Conservation (phyloP, 1,284 basidiomycete genomes). For the Ustilago xerochloae region DNA sequence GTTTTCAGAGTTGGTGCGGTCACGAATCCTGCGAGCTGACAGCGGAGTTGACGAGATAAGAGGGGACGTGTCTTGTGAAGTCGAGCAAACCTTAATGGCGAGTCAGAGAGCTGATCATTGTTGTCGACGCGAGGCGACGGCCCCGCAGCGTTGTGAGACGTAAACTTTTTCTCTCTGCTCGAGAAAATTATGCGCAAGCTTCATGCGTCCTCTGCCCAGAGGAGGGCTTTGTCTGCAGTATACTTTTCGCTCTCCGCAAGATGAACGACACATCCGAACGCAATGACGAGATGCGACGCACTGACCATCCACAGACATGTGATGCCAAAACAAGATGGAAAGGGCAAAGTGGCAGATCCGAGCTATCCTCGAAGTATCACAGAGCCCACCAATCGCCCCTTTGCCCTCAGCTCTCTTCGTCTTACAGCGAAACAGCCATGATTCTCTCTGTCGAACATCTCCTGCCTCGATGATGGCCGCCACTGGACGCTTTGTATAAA, state of each 20-base stretch:
- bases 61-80: background rate
- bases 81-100: background rate
- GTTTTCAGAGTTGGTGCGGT: no score
- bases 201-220: background rate
- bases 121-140: slow-evolving; percentile 15
- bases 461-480: background rate
- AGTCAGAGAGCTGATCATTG: background rate
- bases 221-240: background rate
- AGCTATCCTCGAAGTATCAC: no score
- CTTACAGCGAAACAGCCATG: background rate
- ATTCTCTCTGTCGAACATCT: background rate
- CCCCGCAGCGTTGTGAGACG: background rate
- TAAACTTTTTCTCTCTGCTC: background rate
- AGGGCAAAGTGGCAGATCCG: background rate
- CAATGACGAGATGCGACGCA: background rate
- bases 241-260: background rate
- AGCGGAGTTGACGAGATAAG: background rate
- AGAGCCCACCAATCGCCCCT: no score
- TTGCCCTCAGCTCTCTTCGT: no score
- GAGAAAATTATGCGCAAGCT: slow-evolving; percentile 4
- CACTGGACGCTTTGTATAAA: background rate
- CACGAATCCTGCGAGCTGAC: background rate
- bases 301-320: background rate
- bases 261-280: background rate
- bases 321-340: background rate